Base-by-base conservation (phyloP, 1,284 basidiomycete genomes). In the Pascua sp. region DNA sequence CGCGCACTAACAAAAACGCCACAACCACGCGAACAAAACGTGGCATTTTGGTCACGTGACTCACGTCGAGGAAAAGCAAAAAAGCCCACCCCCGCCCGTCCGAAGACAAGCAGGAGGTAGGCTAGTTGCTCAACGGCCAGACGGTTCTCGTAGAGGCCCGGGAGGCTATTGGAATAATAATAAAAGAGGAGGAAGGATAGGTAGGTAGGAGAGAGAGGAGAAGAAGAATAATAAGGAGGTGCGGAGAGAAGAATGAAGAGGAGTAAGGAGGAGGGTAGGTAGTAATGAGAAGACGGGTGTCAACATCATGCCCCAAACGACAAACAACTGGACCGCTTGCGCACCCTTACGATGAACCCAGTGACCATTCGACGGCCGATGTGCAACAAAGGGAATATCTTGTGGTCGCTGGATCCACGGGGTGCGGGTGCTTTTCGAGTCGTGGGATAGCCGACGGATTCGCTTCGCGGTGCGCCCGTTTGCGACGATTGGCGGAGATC, bases 341-440 rank as follows among this genome's bases (percentile, higher is more conserved):
- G 60, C 54, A 62, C 60, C 60, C 60, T 62, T 62, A 59, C 54
- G 48, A 53, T 59, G 54, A 53, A 62, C 48, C 53, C 55, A 51
- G 52, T 43, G 41, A 39, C 24, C 24, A 24, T 17, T 24, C n/a
- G 24, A 32, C 24, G 24, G 24, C 24, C 24, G 24, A 32, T 32
- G 24, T 45, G 32, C 42, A 44, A 15, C 37, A 38, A 55, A 49
- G 43, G n/a, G 45, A 47, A 45, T 47, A 18, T 45, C 32, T 42
- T n/a, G 16, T 44, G 17, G 18, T 51, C 38, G 53, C 38, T 51
- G 57, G 53, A 55, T 54, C 53, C 57, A 53, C 36, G 46, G 40
- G 39, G 16, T 38, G 16, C 12, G 18, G n/a, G 17, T 32, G 24
- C 24, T 3, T 32, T 32, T 32, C 24, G 24, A 32, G 24, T 32